Base-by-base conservation (phyloP, 352 stramenopile species). In the Pythium phragmiticola region DNA sequence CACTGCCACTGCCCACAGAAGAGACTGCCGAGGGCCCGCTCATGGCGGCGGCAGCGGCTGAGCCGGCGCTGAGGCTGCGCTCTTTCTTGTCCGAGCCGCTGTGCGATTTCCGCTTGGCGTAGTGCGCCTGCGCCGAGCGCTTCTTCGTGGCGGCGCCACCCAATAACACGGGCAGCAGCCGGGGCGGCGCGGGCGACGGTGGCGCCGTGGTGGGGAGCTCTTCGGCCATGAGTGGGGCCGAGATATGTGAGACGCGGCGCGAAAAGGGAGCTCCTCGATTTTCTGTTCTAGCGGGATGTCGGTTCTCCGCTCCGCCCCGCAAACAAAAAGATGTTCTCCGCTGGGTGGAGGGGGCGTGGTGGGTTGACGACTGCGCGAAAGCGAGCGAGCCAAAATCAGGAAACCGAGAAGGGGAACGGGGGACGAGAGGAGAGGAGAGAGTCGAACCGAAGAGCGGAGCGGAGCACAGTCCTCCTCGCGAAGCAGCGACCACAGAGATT, bases 91-190 rank as follows among this genome's bases (percentile, higher is more conserved):
- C 52, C 19, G 52, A 34, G 33, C 42, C 30, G 21, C 42, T 63
- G 17, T 17, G 23, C 17, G 34, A 12, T 16, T 21, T 14, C 14
- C 45, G 26, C 33, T 54, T 54, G 56, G 26, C 23, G 14, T 23
- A 48, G 36, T 43, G 45, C 39, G 37, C 14, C 53, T 39, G 23
- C 16, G 56, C 42, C 28, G 56, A 53, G 28, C 56, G 56, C 45
- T 63, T 63, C 56, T 63, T 63, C 43, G 19, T 63, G 56, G 19
- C 54, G 13, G 7, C 52, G 23, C 39, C 21, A 21, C 56, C 56
- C 17, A 63, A 28, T 16, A 63, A 3, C 13, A 63, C 56, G 14
- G 34, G 45, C 4, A 63, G 43, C 16, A 63, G 33, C 11, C 43
- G 41, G 43, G 56, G 45, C 42, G 56, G 17, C 45, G 56, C 19